phyloP scores from a whole-genome alignment of 2,329 filamentous ascomycete genomes.

The Chlorencoelia australis region DNA sequence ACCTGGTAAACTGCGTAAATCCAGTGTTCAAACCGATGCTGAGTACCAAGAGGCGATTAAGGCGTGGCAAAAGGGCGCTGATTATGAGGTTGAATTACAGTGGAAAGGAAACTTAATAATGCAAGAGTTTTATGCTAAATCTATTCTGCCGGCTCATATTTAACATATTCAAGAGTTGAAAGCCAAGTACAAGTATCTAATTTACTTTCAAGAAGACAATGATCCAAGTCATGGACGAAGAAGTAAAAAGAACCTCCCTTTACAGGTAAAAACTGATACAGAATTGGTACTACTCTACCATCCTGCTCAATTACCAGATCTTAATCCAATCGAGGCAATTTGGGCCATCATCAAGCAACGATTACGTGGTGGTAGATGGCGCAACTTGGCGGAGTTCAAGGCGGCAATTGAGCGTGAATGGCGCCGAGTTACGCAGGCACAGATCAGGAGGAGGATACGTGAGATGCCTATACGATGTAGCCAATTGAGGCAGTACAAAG shows the following conservation, averaged over 20 bases:
- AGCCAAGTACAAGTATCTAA: not conserved
- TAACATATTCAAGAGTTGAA: conserved; percentile 1
- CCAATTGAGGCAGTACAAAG: not conserved
- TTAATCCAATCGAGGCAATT: conserved; percentile 2
- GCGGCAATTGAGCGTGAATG: too few species aligned
- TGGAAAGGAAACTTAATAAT: conserved; percentile 2
- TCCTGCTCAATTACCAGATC: not conserved
- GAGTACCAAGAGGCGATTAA: not conserved
- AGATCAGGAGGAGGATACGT: not conserved
- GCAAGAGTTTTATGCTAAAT: conserved; percentile 3
- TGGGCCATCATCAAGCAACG: conserved; percentile 2
- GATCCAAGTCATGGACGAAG: not conserved
- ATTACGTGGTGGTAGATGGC: not conserved
- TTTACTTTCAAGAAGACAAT: conserved; percentile 1
- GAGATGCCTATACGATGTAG: not conserved
- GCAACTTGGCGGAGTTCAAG: not conserved
- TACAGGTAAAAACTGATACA: not conserved
- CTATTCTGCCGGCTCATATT: conserved; percentile 2
- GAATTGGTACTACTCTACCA: not conserved
- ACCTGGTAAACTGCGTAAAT: conserved; percentile 1
- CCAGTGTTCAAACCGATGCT: conserved; percentile 1
- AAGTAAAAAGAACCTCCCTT: not conserved
- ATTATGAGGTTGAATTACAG: not conserved
- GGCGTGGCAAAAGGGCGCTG: not conserved
- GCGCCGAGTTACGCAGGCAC: not conserved